Percentiles rank a stretch among this genome's conserved stretches.
Evolutionary conservation across 257 asterid species (phyloP).

Genomic region (Schizonepeta tenuifolia): DNA sequence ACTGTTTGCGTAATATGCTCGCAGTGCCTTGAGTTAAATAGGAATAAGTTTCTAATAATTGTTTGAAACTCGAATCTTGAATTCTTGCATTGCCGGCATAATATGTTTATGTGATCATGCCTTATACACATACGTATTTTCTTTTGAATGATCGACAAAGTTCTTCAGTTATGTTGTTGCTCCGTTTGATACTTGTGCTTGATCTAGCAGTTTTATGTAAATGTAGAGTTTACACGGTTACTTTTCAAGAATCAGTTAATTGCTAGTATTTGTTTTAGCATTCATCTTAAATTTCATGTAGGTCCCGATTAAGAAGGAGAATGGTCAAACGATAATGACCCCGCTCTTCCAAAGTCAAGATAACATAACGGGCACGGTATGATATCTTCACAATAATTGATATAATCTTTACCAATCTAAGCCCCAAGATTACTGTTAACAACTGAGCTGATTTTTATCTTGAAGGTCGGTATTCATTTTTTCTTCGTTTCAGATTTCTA

Average conservation of each 20-base stretch:
- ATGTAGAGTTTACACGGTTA: constrained; percentile 19
- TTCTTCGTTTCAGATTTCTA: constrained; percentile 60
- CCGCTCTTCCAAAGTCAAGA: constrained; percentile 71
- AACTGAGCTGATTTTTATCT: constrained; percentile 6
- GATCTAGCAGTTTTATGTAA: background rate
- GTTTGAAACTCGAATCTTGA: constrained; percentile 17
- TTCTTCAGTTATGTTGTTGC: background rate
- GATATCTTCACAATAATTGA: constrained; percentile 4
- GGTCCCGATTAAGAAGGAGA: constrained; percentile 67
- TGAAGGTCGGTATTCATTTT: constrained; percentile 19
- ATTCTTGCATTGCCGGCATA: constrained; percentile 8
- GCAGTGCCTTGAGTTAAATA: constrained; percentile 14
- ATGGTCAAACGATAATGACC: constrained; percentile 58
- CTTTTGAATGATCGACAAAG: background rate
- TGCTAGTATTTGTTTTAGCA: background rate
- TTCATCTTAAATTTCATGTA: constrained; percentile 29
- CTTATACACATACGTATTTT: background rate
- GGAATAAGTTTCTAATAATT: background rate
- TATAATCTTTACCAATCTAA: constrained; percentile 6
- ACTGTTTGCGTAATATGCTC: background rate
- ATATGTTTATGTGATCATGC: background rate
- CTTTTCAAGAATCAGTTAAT: constrained; percentile 11
- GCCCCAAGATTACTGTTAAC: constrained; percentile 6
- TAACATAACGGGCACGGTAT: constrained; percentile 59
- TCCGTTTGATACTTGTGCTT: constrained; percentile 11